Percentiles rank a stretch among this genome's conserved stretches.
Evolutionary conservation across 106 monocot species (phyloP).

Genomic region (Iris macrosiphon): DNA sequence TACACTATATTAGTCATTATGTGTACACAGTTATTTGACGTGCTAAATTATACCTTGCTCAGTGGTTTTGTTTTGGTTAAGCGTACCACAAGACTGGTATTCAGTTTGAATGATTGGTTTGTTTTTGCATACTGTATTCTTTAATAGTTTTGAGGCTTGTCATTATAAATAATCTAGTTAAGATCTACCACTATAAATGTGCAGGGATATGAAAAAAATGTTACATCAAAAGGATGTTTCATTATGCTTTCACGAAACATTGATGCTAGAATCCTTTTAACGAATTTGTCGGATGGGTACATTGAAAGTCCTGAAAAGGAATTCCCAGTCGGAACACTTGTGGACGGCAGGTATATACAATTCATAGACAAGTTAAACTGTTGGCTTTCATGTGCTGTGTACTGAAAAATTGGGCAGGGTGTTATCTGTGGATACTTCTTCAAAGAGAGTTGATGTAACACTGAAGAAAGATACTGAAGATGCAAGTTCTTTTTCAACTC

Average conservation of each 20-base stretch:
- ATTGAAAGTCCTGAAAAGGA: constrained; percentile 64
- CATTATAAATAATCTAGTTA: too few relatives aligned
- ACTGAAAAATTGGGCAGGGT: too few relatives aligned
- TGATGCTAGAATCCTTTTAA: constrained; percentile 76
- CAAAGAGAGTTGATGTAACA: constrained; percentile 75
- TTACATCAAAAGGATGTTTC: constrained; percentile 86
- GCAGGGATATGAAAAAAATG: constrained; percentile 86
- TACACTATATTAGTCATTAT: too few relatives aligned
- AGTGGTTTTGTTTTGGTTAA: too few relatives aligned
- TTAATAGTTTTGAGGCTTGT: too few relatives aligned
- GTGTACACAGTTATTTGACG: too few relatives aligned
- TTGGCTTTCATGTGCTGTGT: too few relatives aligned
- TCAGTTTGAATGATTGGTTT: too few relatives aligned
- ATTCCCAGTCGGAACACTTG: constrained; percentile 76
- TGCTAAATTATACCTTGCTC: too few relatives aligned
- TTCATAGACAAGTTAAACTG: neutral
- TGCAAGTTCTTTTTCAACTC: constrained; percentile 16
- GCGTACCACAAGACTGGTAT: too few relatives aligned
- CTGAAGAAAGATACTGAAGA: constrained; percentile 33
- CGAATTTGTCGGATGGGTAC: constrained; percentile 77
- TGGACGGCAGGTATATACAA: constrained; percentile 50
- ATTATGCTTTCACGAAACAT: constrained; percentile 73
- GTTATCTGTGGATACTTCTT: constrained; percentile 58
- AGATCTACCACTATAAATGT: constrained; percentile 6
- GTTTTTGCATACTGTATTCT: too few relatives aligned